Base-by-base conservation (phyloP, 345 rosid genomes). In the Cardamine chenopodiifolia region DNA sequence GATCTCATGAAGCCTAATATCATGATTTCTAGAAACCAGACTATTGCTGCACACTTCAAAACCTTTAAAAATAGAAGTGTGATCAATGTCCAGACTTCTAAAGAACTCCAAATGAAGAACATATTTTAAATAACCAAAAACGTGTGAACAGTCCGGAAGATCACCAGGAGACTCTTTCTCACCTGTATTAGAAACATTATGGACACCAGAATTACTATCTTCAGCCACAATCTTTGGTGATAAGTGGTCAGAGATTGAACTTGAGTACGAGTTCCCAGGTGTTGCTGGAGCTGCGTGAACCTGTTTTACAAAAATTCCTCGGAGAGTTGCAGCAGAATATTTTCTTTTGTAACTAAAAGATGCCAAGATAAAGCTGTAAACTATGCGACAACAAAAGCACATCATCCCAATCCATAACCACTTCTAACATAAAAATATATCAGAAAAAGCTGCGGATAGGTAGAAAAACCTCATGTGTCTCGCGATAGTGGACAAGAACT, bases 401-500 rank as follows among this genome's bases (percentile, higher is more conserved):
- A 62, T 22, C 59, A 76, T 58, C 64, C 50, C 59, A 31, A 37
- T 52, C 34, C 18, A 19, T 20, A 47, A n/a, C 28, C 67, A 70
- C 25, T 15, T 64, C 54, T 70, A 34, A 40, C 50, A 45, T 10
- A 44, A 45, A n/a, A 47, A 39, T 2, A 56, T n/a, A 59, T 62
- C 13, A 62, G 34, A 54, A 65, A 65, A 39, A 77, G 65, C 35
- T 45, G 47, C 58, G 71, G 39, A 40, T 6, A 50, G 73, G 57
- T 34, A 28, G 58, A 54, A 7, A 65, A 72, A 93, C 98, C 97
- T 92, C 98, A 72, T 81, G 90, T 58, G 97, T 96, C 81, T 92
- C 96, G 29, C 99, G 99, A 56, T 96, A 96, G 81, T 96, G 99
- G 72, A 96, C 99, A 61, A 96, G 99, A 80, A 96, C 99, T 66